These are phyloP conservation scores for Hordeum pubiflorum DNA, from an alignment of 202 grass and related monocot genomes.

Conservation along the genomic window DNA sequence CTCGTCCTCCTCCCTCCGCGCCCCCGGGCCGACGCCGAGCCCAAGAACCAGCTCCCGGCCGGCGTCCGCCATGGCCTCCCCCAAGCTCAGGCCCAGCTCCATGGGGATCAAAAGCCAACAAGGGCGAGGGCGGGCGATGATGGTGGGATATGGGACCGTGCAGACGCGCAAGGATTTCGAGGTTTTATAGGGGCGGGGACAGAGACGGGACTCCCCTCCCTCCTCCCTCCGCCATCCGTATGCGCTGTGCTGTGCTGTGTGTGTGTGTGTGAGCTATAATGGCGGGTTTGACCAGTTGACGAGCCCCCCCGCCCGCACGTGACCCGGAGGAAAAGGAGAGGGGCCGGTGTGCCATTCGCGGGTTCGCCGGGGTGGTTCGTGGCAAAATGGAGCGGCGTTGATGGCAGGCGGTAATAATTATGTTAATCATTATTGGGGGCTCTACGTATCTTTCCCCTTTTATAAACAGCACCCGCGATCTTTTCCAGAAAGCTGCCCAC, in stretches of 20 bases:
- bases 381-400: neutral
- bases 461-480: conserved; percentile 58
- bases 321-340: conserved; percentile 12
- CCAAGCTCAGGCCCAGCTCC: conserved; percentile 82
- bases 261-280: conserved; percentile 22
- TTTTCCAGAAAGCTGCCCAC: conserved; percentile 49
- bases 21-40: conserved; percentile 37
- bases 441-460: conserved; percentile 55
- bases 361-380: neutral
- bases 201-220: neutral
- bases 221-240: neutral
- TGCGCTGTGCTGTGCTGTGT: neutral
- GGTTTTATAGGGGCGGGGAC: conserved; percentile 34
- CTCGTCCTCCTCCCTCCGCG: neutral
- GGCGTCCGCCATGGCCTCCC: conserved; percentile 46
- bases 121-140: neutral
- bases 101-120: neutral
- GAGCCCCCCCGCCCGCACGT: conserved; percentile 22
- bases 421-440: conserved; percentile 54
- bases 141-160: conserved; percentile 16
- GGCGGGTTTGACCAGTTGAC: conserved; percentile 43
- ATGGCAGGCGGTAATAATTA: conserved; percentile 44
- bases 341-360: neutral
- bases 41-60: conserved; percentile 49
- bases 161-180: conserved; percentile 8